Evolutionary conservation across 2,329 filamentous ascomycete genomes (phyloP).

Genomic region (Fusarium sp.): DNA sequence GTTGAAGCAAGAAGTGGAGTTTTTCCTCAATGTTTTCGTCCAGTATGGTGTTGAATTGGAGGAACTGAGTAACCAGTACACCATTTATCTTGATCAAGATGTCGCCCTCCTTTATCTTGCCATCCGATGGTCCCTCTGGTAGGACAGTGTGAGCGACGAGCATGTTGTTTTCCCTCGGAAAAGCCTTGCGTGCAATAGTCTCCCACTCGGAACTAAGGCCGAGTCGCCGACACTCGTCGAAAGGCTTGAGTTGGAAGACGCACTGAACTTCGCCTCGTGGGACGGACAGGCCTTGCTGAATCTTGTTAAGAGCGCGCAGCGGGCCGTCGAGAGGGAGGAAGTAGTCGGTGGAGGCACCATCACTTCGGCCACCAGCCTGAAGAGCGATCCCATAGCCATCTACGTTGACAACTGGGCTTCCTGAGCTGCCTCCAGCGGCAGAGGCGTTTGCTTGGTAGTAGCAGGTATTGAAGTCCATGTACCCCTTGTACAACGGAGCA

Average conservation of each 20-base stretch:
- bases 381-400: constrained; percentile 83
- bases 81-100: constrained; percentile 95
- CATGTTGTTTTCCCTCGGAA: constrained; percentile 95
- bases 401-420: constrained; percentile 95
- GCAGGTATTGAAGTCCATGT: constrained; percentile 95
- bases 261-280: constrained; percentile 94
- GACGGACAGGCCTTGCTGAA: constrained; percentile 81
- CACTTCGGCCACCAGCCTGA: constrained; percentile 91
- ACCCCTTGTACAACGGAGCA: constrained; percentile 96
- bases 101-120: constrained; percentile 86
- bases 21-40: constrained; percentile 83
- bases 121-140: constrained; percentile 86
- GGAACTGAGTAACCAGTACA: constrained; percentile 91
- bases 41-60: constrained; percentile 88
- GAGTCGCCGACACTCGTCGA: constrained; percentile 93
- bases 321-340: constrained; percentile 95
- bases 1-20: constrained; percentile 84
- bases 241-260: constrained; percentile 96
- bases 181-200: constrained; percentile 81
- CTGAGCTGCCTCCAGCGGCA: constrained; percentile 94
- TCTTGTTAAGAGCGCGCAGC: constrained; percentile 84
- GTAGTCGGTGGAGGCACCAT: constrained; percentile 97
- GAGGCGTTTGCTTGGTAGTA: constrained; percentile 99
- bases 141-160: constrained; percentile 95
- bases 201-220: constrained; percentile 89